These are phyloP conservation scores for Russula sp. DNA, from an alignment of 768 basidiomycete species.

Conservation along the genomic window DNA sequence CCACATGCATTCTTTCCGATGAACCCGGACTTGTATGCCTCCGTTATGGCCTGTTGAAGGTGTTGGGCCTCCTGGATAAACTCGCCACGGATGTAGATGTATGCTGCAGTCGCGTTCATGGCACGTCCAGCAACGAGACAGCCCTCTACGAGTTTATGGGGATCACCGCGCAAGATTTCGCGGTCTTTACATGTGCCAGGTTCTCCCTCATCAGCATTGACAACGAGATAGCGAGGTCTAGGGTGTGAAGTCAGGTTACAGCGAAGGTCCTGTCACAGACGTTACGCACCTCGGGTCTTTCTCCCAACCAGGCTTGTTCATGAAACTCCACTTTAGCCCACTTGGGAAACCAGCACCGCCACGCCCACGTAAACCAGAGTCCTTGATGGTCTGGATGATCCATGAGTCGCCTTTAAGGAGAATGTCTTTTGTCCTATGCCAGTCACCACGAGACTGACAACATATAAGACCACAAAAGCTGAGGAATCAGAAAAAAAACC, in stretches of 20 bases:
- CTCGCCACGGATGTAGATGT: slow-evolving; percentile 99
- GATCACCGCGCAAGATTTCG: slow-evolving; percentile 96
- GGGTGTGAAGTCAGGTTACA: background rate
- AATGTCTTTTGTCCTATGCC: slow-evolving; percentile 98
- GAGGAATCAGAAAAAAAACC: slow-evolving; percentile 28
- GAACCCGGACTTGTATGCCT: slow-evolving; percentile 87
- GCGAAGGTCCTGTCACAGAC: background rate
- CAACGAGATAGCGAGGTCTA: slow-evolving; percentile 90
- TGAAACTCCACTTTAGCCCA: slow-evolving; percentile 87
- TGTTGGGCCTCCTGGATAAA: slow-evolving; percentile 95
- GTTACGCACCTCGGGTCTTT: slow-evolving; percentile 71
- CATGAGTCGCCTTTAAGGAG: slow-evolving; percentile 91
- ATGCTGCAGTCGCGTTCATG: slow-evolving; percentile 97
- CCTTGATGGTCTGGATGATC: slow-evolving; percentile 96
- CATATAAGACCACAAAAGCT: background rate
- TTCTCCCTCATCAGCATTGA: slow-evolving; percentile 73
- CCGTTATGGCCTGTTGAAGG: slow-evolving; percentile 91
- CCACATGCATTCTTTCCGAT: slow-evolving; percentile 91
- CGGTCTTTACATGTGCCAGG: slow-evolving; percentile 99
- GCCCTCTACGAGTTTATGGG: slow-evolving; percentile 97
- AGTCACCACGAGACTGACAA: slow-evolving; percentile 84
- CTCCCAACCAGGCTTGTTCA: slow-evolving; percentile 99
- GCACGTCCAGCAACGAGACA: slow-evolving; percentile 94
- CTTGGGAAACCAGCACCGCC: slow-evolving; percentile 97
- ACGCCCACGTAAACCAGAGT: slow-evolving; percentile 91